phyloP scores from a whole-genome alignment of 2,329 filamentous ascomycete species.

The Chrysoporthe austroafricana region DNA sequence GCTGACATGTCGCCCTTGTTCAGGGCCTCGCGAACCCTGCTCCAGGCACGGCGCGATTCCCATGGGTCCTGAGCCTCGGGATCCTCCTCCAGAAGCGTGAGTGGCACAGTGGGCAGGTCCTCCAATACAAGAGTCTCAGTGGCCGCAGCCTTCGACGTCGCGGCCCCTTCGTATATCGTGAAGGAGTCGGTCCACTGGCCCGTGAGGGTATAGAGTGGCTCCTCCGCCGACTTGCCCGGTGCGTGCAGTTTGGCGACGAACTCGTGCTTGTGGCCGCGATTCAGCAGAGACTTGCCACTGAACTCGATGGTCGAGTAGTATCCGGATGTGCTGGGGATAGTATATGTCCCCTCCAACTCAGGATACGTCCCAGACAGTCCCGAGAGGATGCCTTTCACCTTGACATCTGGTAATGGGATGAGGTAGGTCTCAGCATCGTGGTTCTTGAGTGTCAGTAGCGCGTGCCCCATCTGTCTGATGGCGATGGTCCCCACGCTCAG shows the following conservation, averaged over 20 bases:
- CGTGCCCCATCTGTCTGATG: constrained; percentile 34
- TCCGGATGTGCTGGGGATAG: constrained; percentile 36
- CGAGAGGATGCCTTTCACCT: constrained; percentile 32
- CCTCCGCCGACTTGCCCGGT: constrained; percentile 23
- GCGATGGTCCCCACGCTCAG: constrained; percentile 31
- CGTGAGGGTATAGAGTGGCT: constrained; percentile 35
- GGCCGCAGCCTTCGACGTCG: constrained; percentile 10
- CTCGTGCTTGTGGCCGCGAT: constrained; percentile 30
- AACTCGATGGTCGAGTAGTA: constrained; percentile 35
- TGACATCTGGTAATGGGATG: constrained; percentile 35
- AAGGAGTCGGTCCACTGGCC: constrained; percentile 36
- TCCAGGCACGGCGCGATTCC: constrained; percentile 26
- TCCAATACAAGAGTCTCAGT: constrained; percentile 14
- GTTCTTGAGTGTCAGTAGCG: constrained; percentile 38
- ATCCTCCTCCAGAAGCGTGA: constrained; percentile 16
- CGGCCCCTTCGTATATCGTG: constrained; percentile 29
- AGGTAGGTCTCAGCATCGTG: constrained; percentile 37
- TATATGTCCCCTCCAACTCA: constrained; percentile 35
- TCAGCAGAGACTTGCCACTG: constrained; percentile 28
- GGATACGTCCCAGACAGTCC: constrained; percentile 30
- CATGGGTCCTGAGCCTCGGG: constrained; percentile 20
- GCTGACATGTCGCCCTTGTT: constrained; percentile 17
- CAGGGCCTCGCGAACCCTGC: constrained; percentile 19
- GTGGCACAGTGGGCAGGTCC: constrained; percentile 22
- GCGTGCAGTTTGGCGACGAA: constrained; percentile 33